Percentiles rank a stretch among this genome's conserved stretches.
phyloP scores from a whole-genome alignment of 2,329 filamentous ascomycete species.

The Talaromyces sp. region DNA sequence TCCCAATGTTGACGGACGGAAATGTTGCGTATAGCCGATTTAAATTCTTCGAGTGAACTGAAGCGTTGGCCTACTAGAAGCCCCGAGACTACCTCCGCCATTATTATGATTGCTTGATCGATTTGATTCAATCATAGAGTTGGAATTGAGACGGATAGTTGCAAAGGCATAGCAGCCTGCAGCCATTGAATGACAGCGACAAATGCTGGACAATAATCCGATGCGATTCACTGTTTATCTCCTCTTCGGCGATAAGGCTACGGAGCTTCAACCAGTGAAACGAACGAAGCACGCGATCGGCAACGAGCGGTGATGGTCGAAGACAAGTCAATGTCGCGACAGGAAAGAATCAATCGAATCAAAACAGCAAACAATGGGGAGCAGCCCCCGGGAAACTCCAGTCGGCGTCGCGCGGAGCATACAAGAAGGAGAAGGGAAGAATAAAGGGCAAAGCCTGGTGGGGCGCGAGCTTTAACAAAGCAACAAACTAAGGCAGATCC shows the following conservation, averaged over 20 bases:
- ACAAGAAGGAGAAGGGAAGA: neutral
- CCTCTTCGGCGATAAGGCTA: slow-evolving; percentile 13
- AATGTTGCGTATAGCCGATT: slow-evolving; percentile 37
- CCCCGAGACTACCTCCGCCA: slow-evolving; percentile 41
- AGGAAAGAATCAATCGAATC: neutral
- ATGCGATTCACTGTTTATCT: neutral
- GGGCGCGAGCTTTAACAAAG: slow-evolving; percentile 16
- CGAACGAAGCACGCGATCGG: neutral
- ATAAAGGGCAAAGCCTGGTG: slow-evolving; percentile 9
- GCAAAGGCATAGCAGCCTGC: slow-evolving; percentile 3
- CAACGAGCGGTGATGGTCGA: neutral
- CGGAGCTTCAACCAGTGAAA: slow-evolving; percentile 10
- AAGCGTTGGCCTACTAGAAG: slow-evolving; percentile 40
- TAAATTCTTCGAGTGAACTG: slow-evolving; percentile 39
- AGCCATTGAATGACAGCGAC: slow-evolving; percentile 3
- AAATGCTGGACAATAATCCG: neutral
- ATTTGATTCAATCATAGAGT: neutral
- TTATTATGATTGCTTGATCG: slow-evolving; percentile 4
- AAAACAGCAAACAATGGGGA: slow-evolving; percentile 6
- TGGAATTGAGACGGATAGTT: neutral
- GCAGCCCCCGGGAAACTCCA: neutral
- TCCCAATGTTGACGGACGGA: slow-evolving; percentile 43
- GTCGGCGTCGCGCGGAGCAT: neutral
- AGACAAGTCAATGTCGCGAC: slow-evolving; percentile 7
- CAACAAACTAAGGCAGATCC: neutral